Base-by-base conservation (phyloP, 805 yeast genomes). In the Sungouiella thailandica region DNA sequence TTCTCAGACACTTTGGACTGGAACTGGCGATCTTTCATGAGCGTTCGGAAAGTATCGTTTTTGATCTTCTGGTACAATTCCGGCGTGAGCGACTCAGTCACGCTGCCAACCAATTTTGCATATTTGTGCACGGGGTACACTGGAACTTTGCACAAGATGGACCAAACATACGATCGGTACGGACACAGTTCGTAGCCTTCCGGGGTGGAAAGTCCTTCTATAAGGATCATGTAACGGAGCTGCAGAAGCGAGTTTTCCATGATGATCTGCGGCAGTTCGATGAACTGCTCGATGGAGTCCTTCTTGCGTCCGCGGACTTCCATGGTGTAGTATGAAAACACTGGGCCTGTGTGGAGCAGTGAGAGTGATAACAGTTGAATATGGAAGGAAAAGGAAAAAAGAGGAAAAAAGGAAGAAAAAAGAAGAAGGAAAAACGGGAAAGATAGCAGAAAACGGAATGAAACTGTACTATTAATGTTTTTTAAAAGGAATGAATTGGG, bases 21-120 rank as follows among this genome's bases (percentile, higher is more conserved):
- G 59, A 87, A 88, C 11, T 57, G 53, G 17, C 65, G 60, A 51
- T 88, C 95, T 23, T 85, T 80, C 56, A 83, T 81, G 44, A 88
- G 68, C 0, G 96, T 88, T 37, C 96, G 62, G 47, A 86, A 86
- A 1, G 95, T 83, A 51, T 88, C 96, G 54, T 88, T 83, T 38
- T 78, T 72, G 38, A 88, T 87, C 57, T 88, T 88, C 23, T 71
- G 62, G 37, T 78, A 77, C 7, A 78, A 65, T 0, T 69, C 68
- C 2, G 82, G 75, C 10, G 55, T 41, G 17, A 65, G 48, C 16
- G 39, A 34, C n/a, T 34, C 35, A 4, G 82, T 78, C 0, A 86
- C 85, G 22, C 62, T 55, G 7, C 68, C 51, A 2, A 83, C 69
- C 5, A 65, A 37, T 7, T 68, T 57, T 17, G 76, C 35, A 50